Base-by-base conservation (phyloP, 2,329 filamentous ascomycete genomes). In the Tolypocladium ophioglossoides region DNA sequence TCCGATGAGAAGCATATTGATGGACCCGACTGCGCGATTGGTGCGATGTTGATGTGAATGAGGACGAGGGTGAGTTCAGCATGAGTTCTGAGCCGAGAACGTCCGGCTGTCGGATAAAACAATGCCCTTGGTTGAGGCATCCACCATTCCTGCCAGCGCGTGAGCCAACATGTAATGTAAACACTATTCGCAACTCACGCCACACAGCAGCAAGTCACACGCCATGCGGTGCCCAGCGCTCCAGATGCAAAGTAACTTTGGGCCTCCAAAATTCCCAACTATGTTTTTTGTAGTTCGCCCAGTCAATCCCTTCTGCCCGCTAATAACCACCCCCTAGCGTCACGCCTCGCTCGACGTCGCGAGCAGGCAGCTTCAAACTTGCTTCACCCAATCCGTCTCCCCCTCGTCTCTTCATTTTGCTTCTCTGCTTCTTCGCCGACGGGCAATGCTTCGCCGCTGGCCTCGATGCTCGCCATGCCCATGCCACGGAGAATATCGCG, bases 1-100 rank as follows among this genome's bases (percentile, higher is more conserved):
- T 55, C 94, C 94, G 63, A 99, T 91, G 65, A 99, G 84, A 50
- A 97, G 82, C 94, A 56, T 54, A 60, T 32, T 55, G 51, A 40
- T 22, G 20, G 40, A 22, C 24, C 41, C 40, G 41, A 38, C 51
- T 11, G 24, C 37, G 24, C 37, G 24, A 12, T 11, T 32, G 10
- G 9, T 8, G 27, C 9, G 27, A 14, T 20, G 4, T n/a, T 32
- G 30, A 32, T 1, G 44, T 34, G 44, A 47, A 47, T 4, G 44
- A 47, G 44, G 27, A 14, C 9, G 41, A 18, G 41, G 22, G 41
- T 32, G 27, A 47, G 44, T 47, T n/a, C 9, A 32, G 27, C 8
- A n/a, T 46, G 18, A 32, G 34, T 35, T 35, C 34, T 16, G 34
- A 34, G 32, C 4, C 9, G 30, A 32, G 30, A 6, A 3, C 35